A percentile compares a stretch with the other conserved stretches of the same genome.
Conservation (phyloP, 345 rosid genomes). For the Pistacia integerrima region DNA sequence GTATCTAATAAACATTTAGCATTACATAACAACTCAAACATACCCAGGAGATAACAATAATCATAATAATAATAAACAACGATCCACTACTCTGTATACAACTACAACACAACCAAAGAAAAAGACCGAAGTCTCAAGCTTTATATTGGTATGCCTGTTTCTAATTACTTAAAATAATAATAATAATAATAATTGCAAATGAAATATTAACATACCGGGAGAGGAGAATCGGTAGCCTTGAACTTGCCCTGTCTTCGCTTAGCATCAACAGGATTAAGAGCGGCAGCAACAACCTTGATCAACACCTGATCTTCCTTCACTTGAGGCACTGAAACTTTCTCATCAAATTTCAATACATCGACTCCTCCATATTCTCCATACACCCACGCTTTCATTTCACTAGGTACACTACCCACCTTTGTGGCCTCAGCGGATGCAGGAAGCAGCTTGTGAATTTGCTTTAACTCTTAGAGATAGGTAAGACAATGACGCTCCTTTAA, state of each 20-base stretch:
- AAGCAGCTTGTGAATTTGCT: conserved; percentile 60
- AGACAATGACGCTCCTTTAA: conserved; percentile 16
- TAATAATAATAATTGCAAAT: not conserved
- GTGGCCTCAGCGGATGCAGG: conserved; percentile 40
- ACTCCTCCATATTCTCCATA: conserved; percentile 82
- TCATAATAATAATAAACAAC: not conserved
- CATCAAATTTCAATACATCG: conserved; percentile 78
- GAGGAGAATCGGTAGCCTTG: conserved; percentile 91
- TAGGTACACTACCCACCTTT: conserved; percentile 45
- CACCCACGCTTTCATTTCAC: conserved; percentile 83
- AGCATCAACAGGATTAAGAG: conserved; percentile 88
- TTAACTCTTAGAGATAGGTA: conserved; percentile 40
- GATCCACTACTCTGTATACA: not conserved
- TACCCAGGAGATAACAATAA: too few relatives aligned
- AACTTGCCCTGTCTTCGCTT: conserved; percentile 91
- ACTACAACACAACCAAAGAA: not conserved
- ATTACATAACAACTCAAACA: too few relatives aligned
- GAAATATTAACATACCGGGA: conserved; percentile 52
- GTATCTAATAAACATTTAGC: too few relatives aligned
- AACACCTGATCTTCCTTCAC: conserved; percentile 83
- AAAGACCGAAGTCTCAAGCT: not conserved
- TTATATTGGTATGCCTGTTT: not conserved
- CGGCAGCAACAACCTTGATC: conserved; percentile 84
- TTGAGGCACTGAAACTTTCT: conserved; percentile 68
- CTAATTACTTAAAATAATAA: not conserved